Base-by-base conservation (phyloP, 2,329 filamentous ascomycete genomes). In the Lecanicillium sp. region DNA sequence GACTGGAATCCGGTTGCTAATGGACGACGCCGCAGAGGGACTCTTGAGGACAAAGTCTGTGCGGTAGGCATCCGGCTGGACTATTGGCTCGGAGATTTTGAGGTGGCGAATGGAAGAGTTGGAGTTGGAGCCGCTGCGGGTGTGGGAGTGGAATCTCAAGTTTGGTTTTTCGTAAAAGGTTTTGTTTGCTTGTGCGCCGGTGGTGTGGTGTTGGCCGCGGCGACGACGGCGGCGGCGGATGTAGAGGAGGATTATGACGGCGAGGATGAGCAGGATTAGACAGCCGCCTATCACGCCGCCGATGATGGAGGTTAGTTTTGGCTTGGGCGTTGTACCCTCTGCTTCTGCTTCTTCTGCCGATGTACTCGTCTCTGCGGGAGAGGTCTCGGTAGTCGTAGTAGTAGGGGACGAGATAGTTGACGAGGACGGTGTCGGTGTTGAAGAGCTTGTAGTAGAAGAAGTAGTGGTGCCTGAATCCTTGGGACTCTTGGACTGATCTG, bases 31-130 rank as follows among this genome's bases (percentile, higher is more conserved):
- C 18, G 33, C 38, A 41, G 36, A 47, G 20, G 51, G 51, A 37
- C 45, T 46, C 48, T 64, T 65, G 50, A 65, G 69, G 29, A 71
- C 67, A 48, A 78, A 78, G 49, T 78, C 74, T 28, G 64, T 67
- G 37, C 73, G 67, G 43, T 68, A 59, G 28, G 56, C 55, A 48
- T 62, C 57, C 16, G 57, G 49, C 39, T 60, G 53, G 33, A 71
- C 59, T 41, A 80, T 65, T 43, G 80, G 65, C 49, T 79, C 69
- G 45, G 72, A 78, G 48, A 80, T 65, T 48, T 70, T 70, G 43
- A 65, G 62, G 38, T 33, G 35, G 34, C 35, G 35, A 5, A 19
- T 19, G 22, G 35, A 16, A 30, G 52, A 48, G n/a, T 47, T 48
- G 25, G 36, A 40, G n/a, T 40, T 36, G 6, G 19, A n/a, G n/a